phyloP scores from a whole-genome alignment of 2,329 filamentous ascomycete species.

The Neonectria neomacrospora region DNA sequence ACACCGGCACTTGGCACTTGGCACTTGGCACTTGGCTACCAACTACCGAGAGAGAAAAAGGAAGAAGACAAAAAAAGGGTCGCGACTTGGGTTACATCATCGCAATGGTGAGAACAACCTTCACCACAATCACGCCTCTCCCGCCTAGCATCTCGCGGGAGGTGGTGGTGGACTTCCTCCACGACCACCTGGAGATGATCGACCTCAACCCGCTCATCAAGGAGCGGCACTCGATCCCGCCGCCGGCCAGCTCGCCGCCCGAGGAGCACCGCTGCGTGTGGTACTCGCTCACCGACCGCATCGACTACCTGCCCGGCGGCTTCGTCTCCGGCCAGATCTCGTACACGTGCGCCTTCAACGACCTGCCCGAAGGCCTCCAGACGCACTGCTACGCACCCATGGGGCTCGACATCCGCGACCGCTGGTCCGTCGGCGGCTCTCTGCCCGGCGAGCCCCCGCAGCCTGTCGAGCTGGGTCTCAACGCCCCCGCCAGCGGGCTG shows the following conservation, averaged over 20 bases:
- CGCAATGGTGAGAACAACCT: constrained; percentile 62
- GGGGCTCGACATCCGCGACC: constrained; percentile 80
- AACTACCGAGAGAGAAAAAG: constrained; percentile 13
- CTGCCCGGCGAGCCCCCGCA: constrained; percentile 76
- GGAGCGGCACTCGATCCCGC: constrained; percentile 73
- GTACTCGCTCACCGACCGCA: constrained; percentile 83
- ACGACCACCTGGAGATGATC: constrained; percentile 85
- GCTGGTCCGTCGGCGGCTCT: constrained; percentile 80
- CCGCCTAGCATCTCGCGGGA: constrained; percentile 74
- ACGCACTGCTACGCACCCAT: constrained; percentile 87
- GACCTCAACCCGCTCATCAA: constrained; percentile 87
- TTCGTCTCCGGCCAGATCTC: constrained; percentile 73
- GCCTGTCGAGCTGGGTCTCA: constrained; percentile 72
- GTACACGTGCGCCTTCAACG: constrained; percentile 84
- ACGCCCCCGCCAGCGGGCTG: constrained; percentile 73
- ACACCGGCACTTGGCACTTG: not conserved
- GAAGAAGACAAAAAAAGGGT: too few species aligned
- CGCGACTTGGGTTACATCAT: not conserved
- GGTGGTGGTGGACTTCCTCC: constrained; percentile 79
- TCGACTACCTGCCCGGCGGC: constrained; percentile 78
- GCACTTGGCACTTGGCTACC: too few species aligned
- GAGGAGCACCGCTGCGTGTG: constrained; percentile 80
- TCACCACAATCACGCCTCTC: constrained; percentile 83
- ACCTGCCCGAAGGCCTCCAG: constrained; percentile 77
- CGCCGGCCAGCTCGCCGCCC: constrained; percentile 72